Conservation (phyloP, 176 grass and related monocot species). For the Panicum miliaceum region DNA sequence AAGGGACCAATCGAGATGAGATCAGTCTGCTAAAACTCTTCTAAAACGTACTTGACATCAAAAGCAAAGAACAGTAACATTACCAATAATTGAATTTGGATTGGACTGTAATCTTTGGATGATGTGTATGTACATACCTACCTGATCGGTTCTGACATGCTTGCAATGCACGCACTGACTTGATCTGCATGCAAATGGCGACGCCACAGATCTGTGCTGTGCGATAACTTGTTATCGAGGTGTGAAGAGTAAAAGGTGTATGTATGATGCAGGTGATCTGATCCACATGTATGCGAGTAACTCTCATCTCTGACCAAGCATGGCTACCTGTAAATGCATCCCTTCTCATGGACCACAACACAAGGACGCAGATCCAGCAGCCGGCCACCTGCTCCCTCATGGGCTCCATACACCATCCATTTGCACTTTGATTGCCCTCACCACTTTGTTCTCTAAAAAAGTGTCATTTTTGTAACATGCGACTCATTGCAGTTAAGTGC, state of each 20-base stretch:
- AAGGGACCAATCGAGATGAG: constrained; percentile 7
- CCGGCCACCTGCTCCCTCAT: constrained; percentile 39
- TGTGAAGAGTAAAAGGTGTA: constrained; percentile 40
- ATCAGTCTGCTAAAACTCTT: constrained; percentile 25
- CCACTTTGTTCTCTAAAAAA: not conserved
- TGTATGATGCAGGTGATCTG: constrained; percentile 36
- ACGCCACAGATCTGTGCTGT: not conserved
- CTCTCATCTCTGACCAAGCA: constrained; percentile 26
- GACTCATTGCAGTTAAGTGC: not conserved
- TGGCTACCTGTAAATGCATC: constrained; percentile 37
- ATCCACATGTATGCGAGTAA: constrained; percentile 39
- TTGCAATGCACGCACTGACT: constrained; percentile 39
- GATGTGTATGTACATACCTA: not conserved
- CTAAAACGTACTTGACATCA: constrained; percentile 9
- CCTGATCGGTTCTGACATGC: constrained; percentile 33
- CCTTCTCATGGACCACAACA: constrained; percentile 35
- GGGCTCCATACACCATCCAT: constrained; percentile 18
- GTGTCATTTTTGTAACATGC: not conserved
- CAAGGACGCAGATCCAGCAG: constrained; percentile 12
- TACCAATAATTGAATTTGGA: constrained; percentile 30
- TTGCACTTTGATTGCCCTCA: constrained; percentile 7
- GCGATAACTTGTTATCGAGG: constrained; percentile 28
- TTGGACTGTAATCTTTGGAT: not conserved
- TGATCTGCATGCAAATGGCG: constrained; percentile 16
- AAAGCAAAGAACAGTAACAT: not conserved